Percentiles rank a stretch among this genome's conserved stretches.
Evolutionary conservation across 805 yeast genomes (phyloP).

Genomic region (Starmerella floris): DNA sequence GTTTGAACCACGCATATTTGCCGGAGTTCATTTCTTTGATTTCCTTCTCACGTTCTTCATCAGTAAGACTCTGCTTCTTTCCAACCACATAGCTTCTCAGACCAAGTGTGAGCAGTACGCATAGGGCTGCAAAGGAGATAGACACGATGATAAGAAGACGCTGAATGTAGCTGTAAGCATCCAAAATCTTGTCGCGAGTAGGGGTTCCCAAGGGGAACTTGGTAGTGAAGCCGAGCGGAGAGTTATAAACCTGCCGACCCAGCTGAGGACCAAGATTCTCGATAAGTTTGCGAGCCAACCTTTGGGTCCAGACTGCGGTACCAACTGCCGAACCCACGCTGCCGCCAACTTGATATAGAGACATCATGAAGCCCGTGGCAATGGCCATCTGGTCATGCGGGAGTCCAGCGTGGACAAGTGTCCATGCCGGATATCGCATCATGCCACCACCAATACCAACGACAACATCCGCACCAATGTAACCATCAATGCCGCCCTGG

Average conservation of each 20-base stretch:
- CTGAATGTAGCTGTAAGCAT: slow-evolving; percentile 48
- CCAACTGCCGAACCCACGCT: slow-evolving; percentile 51
- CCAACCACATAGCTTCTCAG: slow-evolving; percentile 7
- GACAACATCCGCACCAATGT: slow-evolving; percentile 51
- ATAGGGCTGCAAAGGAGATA: slow-evolving; percentile 33
- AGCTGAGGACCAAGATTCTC: slow-evolving; percentile 29
- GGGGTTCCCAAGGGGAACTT: slow-evolving; percentile 48
- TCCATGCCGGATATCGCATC: slow-evolving; percentile 53
- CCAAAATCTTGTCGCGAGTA: slow-evolving; percentile 43
- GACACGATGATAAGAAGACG: slow-evolving; percentile 44
- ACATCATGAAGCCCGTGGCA: slow-evolving; percentile 42
- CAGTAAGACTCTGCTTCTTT: slow-evolving; percentile 8
- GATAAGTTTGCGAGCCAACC: slow-evolving; percentile 35
- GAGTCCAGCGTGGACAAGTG: slow-evolving; percentile 44
- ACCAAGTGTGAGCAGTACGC: slow-evolving; percentile 5
- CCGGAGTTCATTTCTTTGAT: background rate
- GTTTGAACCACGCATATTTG: background rate
- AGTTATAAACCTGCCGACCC: slow-evolving; percentile 37
- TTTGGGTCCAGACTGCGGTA: slow-evolving; percentile 63
- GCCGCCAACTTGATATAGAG: slow-evolving; percentile 49
- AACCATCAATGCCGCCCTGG: slow-evolving; percentile 34
- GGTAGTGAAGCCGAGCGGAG: slow-evolving; percentile 41
- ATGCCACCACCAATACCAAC: slow-evolving; percentile 66
- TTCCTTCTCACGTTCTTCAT: slow-evolving; percentile 14
- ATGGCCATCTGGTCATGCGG: slow-evolving; percentile 56